Percentiles rank a stretch among this genome's conserved stretches.
These are phyloP conservation scores for Oryza australiensis DNA, from an alignment of 176 grass and related monocot species.

Conservation along the genomic window DNA sequence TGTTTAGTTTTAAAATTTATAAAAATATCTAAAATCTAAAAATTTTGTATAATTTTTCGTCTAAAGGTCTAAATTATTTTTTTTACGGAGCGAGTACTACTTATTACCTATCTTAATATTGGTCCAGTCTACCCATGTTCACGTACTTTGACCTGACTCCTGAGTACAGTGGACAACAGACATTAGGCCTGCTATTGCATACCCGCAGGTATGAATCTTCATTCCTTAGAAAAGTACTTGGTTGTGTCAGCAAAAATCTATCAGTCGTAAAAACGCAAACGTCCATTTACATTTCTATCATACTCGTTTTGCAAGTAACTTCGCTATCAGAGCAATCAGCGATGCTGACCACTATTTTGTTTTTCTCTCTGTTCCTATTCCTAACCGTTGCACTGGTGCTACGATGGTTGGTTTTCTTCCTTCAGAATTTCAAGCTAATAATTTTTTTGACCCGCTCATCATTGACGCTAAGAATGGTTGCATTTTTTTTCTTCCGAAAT, in stretches of 20 bases:
- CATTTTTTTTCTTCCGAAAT: background rate
- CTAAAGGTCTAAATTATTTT: no score
- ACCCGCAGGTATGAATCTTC: background rate
- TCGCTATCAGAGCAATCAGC: background rate
- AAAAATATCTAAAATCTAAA: no score
- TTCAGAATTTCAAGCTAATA: background rate
- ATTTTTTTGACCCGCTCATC: background rate
- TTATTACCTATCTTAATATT: background rate
- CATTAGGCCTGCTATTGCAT: background rate
- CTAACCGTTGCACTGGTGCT: background rate
- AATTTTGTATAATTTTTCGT: no score
- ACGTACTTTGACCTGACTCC: background rate
- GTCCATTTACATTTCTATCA: background rate
- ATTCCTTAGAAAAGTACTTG: background rate
- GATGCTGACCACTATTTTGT: background rate
- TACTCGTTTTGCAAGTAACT: background rate
- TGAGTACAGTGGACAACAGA: background rate
- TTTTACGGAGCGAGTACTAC: no score
- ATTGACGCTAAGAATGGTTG: background rate
- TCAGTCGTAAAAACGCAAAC: background rate
- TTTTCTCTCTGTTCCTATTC: background rate
- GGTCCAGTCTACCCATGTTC: background rate
- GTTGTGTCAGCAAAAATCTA: no score
- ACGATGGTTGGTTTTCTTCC: no score
- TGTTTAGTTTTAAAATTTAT: no score